Base-by-base conservation (phyloP, 2,329 filamentous ascomycete species). In the Ophiostoma piceae region DNA sequence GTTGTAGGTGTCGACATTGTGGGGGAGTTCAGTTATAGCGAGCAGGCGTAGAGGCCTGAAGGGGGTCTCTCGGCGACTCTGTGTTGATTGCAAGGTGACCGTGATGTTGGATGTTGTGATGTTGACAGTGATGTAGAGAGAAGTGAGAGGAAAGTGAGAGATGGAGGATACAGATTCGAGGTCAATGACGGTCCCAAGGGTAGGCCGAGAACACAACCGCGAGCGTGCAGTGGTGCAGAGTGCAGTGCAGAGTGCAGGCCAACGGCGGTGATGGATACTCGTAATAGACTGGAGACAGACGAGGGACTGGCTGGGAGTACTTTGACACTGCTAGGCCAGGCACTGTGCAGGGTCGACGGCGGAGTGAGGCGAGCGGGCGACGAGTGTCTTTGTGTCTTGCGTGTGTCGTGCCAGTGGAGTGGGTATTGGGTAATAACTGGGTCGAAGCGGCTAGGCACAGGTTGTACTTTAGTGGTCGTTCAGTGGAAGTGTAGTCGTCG, bases 1-100 rank as follows among this genome's bases (percentile, higher is more conserved):
- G 89, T 90, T 73, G 90, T 92, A 75, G 91, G 91, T 75, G 91
- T 93, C 84, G 91, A 94, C 91, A 94, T 94, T 79, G 71, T 72
- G 70, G n/a, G 68, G 70, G 68, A 67, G 54, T n/a, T 60, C 35
- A 29, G 54, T 47, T 43, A 66, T 62, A 51, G 47, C 16, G 35
- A 51, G 41, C 35, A 35, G 35, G 35, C 35, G 35, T 35, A 47
- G n/a, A 65, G 35, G 35, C 35, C 35, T 35, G 35, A 39, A 57
- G 60, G 22, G 16, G 47, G 60, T 47, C 70, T 66, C 67, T 67
- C 51, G 68, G 43, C 22, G 43, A 29, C 11, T 41, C 62, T 39
- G 19, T 6, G 19, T 65, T 19, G 29, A 22, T 11, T 22, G 19
- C 35, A 22, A 4, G 14, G 62, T 39, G 19, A 65, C 62, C 1